A percentile compares a stretch with the other conserved stretches of the same genome.
Conservation (phyloP, 2,329 filamentous ascomycete species). For the Penicillium sp. region DNA sequence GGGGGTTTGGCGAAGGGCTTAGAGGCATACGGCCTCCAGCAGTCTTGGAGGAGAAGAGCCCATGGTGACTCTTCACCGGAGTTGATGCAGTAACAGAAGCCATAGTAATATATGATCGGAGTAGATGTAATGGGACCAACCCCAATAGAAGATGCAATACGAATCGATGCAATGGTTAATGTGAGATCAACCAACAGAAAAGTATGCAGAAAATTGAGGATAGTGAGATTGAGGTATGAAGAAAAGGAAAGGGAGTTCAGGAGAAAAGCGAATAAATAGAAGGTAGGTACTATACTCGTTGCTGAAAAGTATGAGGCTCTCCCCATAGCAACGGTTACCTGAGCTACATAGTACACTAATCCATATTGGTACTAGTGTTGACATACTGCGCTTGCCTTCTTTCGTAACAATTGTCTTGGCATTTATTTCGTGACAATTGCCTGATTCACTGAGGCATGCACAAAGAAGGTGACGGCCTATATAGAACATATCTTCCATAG, state of each 20-base stretch:
- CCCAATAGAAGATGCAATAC: constrained; percentile 23
- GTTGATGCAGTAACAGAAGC: constrained; percentile 81
- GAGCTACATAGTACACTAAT: constrained; percentile 34
- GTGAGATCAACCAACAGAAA: constrained; percentile 24
- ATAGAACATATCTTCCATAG: background rate
- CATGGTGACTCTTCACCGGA: constrained; percentile 90
- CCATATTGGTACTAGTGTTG: constrained; percentile 44
- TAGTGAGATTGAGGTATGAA: constrained; percentile 17
- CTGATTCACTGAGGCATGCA: background rate
- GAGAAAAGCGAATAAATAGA: constrained; percentile 42
- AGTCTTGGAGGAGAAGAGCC: constrained; percentile 86
- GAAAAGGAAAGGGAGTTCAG: constrained; percentile 22
- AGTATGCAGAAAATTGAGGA: constrained; percentile 26
- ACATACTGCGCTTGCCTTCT: constrained; percentile 49
- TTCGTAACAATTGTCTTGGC: constrained; percentile 43
- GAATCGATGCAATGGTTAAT: constrained; percentile 33
- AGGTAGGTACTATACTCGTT: constrained; percentile 23
- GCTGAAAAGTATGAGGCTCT: constrained; percentile 26
- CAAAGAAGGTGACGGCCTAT: background rate
- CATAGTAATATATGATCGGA: constrained; percentile 58
- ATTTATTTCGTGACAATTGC: background rate
- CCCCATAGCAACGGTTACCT: constrained; percentile 44
- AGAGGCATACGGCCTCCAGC: constrained; percentile 93
- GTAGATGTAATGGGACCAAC: constrained; percentile 26
- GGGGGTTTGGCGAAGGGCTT: constrained; percentile 74